Percentiles rank a stretch among this genome's conserved stretches.
Evolutionary conservation across 192 early-diverging fungal genomes (phyloP).

Genomic region (Spizellomyces sp.): DNA sequence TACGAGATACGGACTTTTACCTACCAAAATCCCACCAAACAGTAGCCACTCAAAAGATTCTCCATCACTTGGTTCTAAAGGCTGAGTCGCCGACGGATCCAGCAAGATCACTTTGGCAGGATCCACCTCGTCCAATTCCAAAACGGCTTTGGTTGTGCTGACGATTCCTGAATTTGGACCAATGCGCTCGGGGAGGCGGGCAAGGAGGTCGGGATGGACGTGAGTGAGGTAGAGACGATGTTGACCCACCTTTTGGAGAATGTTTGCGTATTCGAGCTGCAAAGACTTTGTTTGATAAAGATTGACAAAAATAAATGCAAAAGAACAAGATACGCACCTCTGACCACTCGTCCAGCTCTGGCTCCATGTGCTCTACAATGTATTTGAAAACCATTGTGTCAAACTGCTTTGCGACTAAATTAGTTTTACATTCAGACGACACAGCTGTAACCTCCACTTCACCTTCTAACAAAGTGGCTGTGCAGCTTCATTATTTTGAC

Average conservation of each 20-base stretch:
- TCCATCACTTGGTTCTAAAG: conserved; percentile 67
- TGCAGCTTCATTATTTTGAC: too few relatives aligned
- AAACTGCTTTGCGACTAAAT: too few relatives aligned
- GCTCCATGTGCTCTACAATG: conserved; percentile 80
- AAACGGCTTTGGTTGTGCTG: conserved; percentile 21
- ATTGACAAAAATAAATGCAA: neutral
- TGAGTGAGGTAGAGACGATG: conserved; percentile 64
- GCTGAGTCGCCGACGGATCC: conserved; percentile 63
- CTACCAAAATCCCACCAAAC: conserved; percentile 81
- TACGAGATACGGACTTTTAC: conserved; percentile 28
- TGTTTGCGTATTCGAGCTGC: conserved; percentile 74
- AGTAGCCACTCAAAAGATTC: conserved; percentile 70
- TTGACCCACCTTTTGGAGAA: conserved; percentile 62
- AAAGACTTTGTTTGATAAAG: neutral
- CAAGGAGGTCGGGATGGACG: conserved; percentile 52
- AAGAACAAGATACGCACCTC: conserved; percentile 11
- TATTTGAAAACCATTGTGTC: conserved; percentile 44
- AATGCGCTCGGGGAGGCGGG: conserved; percentile 30
- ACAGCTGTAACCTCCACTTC: too few relatives aligned
- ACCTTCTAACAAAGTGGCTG: too few relatives aligned
- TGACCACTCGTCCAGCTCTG: conserved; percentile 72
- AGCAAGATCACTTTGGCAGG: conserved; percentile 67
- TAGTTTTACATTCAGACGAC: too few relatives aligned
- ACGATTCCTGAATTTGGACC: conserved; percentile 14
- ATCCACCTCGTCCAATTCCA: conserved; percentile 47